phyloP scores from a whole-genome alignment of 257 asterid species.

The Ehretia macrophylla region DNA sequence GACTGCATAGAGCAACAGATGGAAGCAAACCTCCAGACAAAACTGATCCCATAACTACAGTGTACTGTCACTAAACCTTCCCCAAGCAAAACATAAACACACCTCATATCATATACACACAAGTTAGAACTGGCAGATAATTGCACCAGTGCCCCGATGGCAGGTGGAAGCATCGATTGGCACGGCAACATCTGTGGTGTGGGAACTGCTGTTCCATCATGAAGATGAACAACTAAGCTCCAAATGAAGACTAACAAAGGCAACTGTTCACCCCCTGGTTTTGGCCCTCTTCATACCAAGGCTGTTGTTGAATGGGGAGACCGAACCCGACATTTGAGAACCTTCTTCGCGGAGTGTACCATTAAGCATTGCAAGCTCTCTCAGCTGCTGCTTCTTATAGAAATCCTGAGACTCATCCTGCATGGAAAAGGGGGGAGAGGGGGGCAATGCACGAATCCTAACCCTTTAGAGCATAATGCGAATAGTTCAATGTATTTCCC shows the following conservation, averaged over 20 bases:
- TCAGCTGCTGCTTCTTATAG: conserved; percentile 86
- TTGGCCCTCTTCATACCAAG: conserved; percentile 99
- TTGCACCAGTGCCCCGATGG: conserved; percentile 25
- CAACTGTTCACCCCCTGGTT: conserved; percentile 58
- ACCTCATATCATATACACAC: conserved; percentile 20
- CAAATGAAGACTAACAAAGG: conserved; percentile 10
- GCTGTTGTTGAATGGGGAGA: conserved; percentile 85
- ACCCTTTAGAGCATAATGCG: background rate
- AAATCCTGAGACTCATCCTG: conserved; percentile 94
- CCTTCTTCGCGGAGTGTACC: conserved; percentile 94
- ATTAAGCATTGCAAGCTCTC: conserved; percentile 88
- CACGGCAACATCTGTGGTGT: conserved; percentile 16
- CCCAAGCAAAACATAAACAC: conserved; percentile 21
- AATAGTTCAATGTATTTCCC: background rate
- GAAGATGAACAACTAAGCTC: conserved; percentile 6
- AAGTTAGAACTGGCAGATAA: conserved; percentile 23
- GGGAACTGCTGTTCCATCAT: conserved; percentile 5
- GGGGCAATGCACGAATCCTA: background rate
- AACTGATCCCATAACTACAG: conserved; percentile 5
- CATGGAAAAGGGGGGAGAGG: conserved; percentile 6
- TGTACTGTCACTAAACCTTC: conserved; percentile 11
- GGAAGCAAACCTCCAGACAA: conserved; percentile 10
- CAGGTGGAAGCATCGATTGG: conserved; percentile 13
- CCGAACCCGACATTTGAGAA: conserved; percentile 89
- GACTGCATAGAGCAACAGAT: conserved; percentile 11